phyloP scores from a whole-genome alignment of 2,329 filamentous ascomycete species.

The Cryphonectria naterciae region DNA sequence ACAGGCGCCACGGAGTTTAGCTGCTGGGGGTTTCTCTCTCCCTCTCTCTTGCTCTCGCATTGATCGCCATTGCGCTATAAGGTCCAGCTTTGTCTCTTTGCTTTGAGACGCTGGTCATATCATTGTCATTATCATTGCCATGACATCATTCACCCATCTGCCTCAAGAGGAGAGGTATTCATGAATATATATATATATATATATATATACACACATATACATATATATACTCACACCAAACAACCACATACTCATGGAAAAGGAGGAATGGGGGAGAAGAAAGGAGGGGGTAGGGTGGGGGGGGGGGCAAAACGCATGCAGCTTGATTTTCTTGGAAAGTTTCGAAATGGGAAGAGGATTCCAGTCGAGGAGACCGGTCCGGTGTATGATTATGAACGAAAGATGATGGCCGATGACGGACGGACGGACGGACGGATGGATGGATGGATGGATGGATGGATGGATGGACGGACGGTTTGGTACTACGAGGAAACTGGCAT shows the following conservation, averaged over 20 bases:
- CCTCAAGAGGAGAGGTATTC: constrained; percentile 1
- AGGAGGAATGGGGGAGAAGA: neutral
- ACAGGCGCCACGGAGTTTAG: neutral
- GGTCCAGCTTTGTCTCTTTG: neutral
- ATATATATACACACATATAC: too few species aligned
- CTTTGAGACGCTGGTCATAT: constrained; percentile 3
- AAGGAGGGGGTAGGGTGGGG: neutral
- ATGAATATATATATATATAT: neutral
- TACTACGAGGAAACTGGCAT: constrained; percentile 11
- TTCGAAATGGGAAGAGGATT: neutral
- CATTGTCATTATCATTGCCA: constrained; percentile 6
- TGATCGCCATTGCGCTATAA: neutral
- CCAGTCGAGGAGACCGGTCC: neutral
- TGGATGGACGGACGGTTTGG: neutral
- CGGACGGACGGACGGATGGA: constrained; percentile 1
- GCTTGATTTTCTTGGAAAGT: constrained; percentile 1
- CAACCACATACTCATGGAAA: neutral
- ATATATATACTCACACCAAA: neutral
- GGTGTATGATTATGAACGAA: constrained; percentile 9
- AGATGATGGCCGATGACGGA: neutral
- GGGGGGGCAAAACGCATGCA: neutral
- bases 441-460: constrained; percentile 1
- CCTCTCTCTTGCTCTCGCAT: neutral
- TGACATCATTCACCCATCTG: neutral
- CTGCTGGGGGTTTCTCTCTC: neutral